Evolutionary conservation across 495 filamentous ascomycete species (phyloP).

Genomic region (Poronia punctata): DNA sequence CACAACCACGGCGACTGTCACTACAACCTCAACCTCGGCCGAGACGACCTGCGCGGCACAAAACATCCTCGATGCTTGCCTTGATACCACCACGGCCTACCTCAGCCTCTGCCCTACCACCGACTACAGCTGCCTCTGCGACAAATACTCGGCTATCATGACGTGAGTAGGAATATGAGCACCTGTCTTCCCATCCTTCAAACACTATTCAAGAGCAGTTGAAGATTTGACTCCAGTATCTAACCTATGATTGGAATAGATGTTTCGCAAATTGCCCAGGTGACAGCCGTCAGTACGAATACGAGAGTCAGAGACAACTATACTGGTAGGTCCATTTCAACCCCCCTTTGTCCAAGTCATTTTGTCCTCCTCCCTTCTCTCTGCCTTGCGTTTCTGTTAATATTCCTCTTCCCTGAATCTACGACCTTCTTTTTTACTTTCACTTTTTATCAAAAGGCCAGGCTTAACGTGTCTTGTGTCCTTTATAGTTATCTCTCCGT

Average conservation of each 20-base stretch:
- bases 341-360: background rate
- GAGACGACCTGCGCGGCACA: constrained; percentile 29
- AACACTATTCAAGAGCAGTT: no score
- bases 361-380: background rate
- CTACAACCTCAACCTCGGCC: constrained; percentile 16
- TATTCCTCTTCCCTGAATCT: no score
- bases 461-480: no score
- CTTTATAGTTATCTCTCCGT: no score
- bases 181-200: constrained; percentile 2
- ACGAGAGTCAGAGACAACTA: constrained; percentile 29
- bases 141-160: constrained; percentile 29
- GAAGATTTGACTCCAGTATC: no score
- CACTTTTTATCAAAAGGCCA: no score
- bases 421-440: no score
- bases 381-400: background rate
- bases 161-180: constrained; percentile 26
- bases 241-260: constrained; percentile 11
- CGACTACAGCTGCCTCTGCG: constrained; percentile 38
- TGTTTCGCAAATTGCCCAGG: constrained; percentile 47
- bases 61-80: constrained; percentile 40
- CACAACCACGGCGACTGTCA: constrained; percentile 4
- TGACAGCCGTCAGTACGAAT: constrained; percentile 21
- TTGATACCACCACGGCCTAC: constrained; percentile 29
- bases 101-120: constrained; percentile 25
- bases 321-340: constrained; percentile 26